Conservation (phyloP, 495 filamentous ascomycete species). For the Lasiosphaeria ovina region DNA sequence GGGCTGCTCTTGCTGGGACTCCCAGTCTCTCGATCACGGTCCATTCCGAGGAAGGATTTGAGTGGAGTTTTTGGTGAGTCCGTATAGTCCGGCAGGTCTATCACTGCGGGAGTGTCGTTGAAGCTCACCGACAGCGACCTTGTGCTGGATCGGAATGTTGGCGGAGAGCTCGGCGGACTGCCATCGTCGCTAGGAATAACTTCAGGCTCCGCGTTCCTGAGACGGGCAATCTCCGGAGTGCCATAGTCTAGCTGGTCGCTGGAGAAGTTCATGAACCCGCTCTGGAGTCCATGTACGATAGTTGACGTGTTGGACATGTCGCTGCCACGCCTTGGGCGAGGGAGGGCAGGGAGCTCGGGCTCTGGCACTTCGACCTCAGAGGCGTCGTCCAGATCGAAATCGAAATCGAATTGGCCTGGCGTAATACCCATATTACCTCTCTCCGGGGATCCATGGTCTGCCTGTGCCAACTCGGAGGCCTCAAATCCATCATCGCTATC, state of each 20-base stretch:
- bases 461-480: neutral
- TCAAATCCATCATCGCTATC: neutral
- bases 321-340: conserved; percentile 31
- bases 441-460: neutral
- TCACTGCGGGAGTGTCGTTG: conserved; percentile 40
- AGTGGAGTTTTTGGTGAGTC: conserved; percentile 27
- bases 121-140: conserved; percentile 45
- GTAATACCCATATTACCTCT: neutral
- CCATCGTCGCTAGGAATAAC: conserved; percentile 31
- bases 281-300: conserved; percentile 33
- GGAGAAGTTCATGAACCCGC: conserved; percentile 27
- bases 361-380: conserved; percentile 17
- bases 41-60: conserved; percentile 19
- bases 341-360: conserved; percentile 20
- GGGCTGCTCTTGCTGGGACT: conserved; percentile 35
- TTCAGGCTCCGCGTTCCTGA: conserved; percentile 24
- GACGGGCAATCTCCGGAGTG: conserved; percentile 37
- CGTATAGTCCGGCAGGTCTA: conserved; percentile 32
- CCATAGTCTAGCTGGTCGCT: conserved; percentile 29
- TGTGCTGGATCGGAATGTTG: conserved; percentile 33
- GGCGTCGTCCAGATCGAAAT: conserved; percentile 22
- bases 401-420: conserved; percentile 7
- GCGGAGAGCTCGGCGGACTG: conserved; percentile 45
- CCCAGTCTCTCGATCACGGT: conserved; percentile 33
- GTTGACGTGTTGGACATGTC: conserved; percentile 41